Base-by-base conservation (phyloP, 805 yeast species). In the Teunomyces tritomae region DNA sequence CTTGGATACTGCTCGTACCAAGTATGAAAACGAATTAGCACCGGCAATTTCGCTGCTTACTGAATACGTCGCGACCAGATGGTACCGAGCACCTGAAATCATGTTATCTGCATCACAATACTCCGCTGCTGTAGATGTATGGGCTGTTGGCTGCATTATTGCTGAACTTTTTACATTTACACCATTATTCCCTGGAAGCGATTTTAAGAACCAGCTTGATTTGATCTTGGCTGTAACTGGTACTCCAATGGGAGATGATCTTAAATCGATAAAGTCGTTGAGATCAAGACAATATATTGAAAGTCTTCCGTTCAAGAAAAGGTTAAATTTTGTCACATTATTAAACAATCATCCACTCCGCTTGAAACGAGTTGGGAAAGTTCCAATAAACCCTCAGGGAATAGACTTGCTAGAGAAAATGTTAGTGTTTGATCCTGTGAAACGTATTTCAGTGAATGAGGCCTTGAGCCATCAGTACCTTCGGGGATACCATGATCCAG, bases 61-160 rank as follows among this genome's bases (percentile, higher is more conserved):
- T 0, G 92, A 87, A 60, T 87, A 87, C 55, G 94, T 87, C 3
- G 92, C 92, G 2, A 87, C 94, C 7, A 71, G 94, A 56, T 87
- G 92, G 92, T 87, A 87, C 61, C 69, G 94, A 45, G 92, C 92
- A 0, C 92, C 92, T 0, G 94, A 87, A 62, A 84, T 87, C 48
- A 87, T 87, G 92, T 66, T 87, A 26, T 80, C 88, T 0, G 76
- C 79, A 50, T 83, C 87, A 35, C 84, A 83, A 57, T 87, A 87
- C 54, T 79, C 91, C 2, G 81, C 85, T 7, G 88, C 90, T 0
- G 84, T 87, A 50, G 94, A 87, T 59, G 73, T 86, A 11, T 87
- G 94, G 94, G 82, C 89, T 0, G 83, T 85, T 35, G 94, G 92
- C 0, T 86, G 92, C 59, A 84, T 87, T 29, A 58, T 87, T 28